phyloP scores from a whole-genome alignment of 2,329 filamentous ascomycete species.

The Daldinia sp. region DNA sequence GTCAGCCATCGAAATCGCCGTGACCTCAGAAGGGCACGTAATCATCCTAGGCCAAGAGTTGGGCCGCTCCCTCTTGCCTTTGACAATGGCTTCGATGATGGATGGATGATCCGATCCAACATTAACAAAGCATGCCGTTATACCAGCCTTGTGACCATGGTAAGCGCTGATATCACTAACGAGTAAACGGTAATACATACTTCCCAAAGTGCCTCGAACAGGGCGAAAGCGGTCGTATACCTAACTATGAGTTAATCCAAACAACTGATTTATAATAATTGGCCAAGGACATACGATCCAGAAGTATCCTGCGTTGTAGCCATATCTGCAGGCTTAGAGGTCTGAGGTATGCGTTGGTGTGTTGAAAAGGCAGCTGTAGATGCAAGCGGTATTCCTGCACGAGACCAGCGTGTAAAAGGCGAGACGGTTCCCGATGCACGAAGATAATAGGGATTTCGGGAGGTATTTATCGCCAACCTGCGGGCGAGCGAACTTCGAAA shows the following conservation, averaged over 20 bases:
- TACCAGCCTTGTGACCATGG: conserved; percentile 50
- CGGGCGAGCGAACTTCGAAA: conserved; percentile 2
- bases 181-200: conserved; percentile 45
- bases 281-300: conserved; percentile 4
- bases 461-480: neutral
- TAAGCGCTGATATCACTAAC: neutral
- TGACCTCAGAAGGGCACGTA: conserved; percentile 71
- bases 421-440: neutral
- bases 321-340: neutral
- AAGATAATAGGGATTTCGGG: neutral
- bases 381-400: neutral
- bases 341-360: neutral
- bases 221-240: conserved; percentile 74
- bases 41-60: conserved; percentile 71
- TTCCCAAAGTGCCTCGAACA: conserved; percentile 78
- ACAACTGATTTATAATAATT: neutral
- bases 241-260: conserved; percentile 6
- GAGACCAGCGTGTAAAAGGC: neutral
- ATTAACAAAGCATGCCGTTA: conserved; percentile 66
- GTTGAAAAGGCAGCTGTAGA: conserved; percentile 3
- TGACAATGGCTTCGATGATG: conserved; percentile 77
- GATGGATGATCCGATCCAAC: conserved; percentile 71
- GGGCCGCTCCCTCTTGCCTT: conserved; percentile 71
- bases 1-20: conserved; percentile 79
- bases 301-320: neutral